Evolutionary conservation across 2,329 filamentous ascomycete genomes (phyloP).

Genomic region (Teratosphaeriaceae sp.): DNA sequence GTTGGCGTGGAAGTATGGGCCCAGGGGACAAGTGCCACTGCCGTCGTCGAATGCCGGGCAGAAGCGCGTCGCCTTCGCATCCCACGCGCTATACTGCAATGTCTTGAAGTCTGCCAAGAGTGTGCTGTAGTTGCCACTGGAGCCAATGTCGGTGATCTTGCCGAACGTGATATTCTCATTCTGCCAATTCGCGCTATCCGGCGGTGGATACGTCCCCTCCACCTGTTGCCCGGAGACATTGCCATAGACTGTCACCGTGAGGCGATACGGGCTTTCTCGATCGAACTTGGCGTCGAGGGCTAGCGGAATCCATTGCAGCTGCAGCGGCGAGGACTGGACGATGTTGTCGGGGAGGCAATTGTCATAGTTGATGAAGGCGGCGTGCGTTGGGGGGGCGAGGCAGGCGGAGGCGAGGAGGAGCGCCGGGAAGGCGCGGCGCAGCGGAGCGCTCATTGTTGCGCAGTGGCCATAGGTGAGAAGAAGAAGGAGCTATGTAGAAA

Average conservation of each 20-base stretch:
- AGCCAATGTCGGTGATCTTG: conserved; percentile 67
- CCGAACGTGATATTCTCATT: conserved; percentile 57
- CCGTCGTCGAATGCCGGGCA: conserved; percentile 56
- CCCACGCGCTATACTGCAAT: conserved; percentile 67
- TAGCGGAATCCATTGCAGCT: conserved; percentile 73
- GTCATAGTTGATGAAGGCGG: conserved; percentile 65
- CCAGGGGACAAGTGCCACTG: conserved; percentile 65
- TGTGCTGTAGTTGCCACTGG: conserved; percentile 56
- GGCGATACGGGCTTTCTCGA: conserved; percentile 53
- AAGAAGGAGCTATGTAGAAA: not conserved
- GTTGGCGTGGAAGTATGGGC: conserved; percentile 61
- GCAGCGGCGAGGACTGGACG: conserved; percentile 50
- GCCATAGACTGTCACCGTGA: conserved; percentile 78
- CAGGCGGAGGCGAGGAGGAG: conserved; percentile 3
- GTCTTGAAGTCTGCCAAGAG: conserved; percentile 66
- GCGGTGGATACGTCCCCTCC: conserved; percentile 51
- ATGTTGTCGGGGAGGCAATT: conserved; percentile 66
- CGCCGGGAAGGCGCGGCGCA: conserved; percentile 10
- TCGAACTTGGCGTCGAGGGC: conserved; percentile 66
- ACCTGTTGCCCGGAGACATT: conserved; percentile 75
- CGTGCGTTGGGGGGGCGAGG: no score
- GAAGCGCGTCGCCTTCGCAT: conserved; percentile 50
- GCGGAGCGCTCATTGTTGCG: conserved; percentile 12
- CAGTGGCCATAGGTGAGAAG: conserved; percentile 7
- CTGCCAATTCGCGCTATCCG: conserved; percentile 53